Percentiles rank a stretch among this genome's conserved stretches.
Conservation (phyloP, 163 green algal species). For the Botryococcus braunii region DNA sequence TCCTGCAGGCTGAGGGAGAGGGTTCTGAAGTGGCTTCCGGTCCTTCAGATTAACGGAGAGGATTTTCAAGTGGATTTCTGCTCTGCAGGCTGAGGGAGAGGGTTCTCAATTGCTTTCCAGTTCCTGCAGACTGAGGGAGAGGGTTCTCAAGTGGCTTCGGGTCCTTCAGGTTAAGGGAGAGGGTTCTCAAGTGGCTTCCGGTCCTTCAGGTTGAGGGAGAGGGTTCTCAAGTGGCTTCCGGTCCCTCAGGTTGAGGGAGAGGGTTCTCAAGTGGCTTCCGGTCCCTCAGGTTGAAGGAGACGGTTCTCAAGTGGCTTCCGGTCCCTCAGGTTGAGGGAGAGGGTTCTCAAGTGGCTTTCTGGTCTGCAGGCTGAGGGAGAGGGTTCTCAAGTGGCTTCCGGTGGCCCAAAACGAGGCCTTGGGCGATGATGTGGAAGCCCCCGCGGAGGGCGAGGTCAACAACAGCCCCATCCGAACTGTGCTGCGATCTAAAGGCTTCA, state of each 20-base stretch:
- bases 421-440: too few species aligned
- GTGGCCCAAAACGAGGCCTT: slow-evolving; percentile 65
- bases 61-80: background rate
- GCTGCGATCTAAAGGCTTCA: slow-evolving; percentile 85
- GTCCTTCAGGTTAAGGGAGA: slow-evolving; percentile 50
- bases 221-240: too few species aligned
- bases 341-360: background rate
- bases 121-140: too few species aligned
- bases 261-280: too few species aligned
- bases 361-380: slow-evolving; percentile 52
- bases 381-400: slow-evolving; percentile 82
- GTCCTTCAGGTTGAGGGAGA: slow-evolving; percentile 64
- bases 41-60: too few species aligned
- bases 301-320: slow-evolving; percentile 74
- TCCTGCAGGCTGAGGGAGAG: slow-evolving; percentile 46
- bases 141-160: background rate
- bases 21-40: slow-evolving; percentile 75
- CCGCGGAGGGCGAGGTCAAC: slow-evolving; percentile 29
- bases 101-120: slow-evolving; percentile 82
- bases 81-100: slow-evolving; percentile 54
- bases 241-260: too few species aligned
- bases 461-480: slow-evolving; percentile 75
- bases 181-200: slow-evolving; percentile 82
- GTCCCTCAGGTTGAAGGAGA: slow-evolving; percentile 42
- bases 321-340: too few species aligned